These are phyloP conservation scores for Solanum pennellii DNA, from an alignment of 257 asterid genomes.

Conservation along the genomic window DNA sequence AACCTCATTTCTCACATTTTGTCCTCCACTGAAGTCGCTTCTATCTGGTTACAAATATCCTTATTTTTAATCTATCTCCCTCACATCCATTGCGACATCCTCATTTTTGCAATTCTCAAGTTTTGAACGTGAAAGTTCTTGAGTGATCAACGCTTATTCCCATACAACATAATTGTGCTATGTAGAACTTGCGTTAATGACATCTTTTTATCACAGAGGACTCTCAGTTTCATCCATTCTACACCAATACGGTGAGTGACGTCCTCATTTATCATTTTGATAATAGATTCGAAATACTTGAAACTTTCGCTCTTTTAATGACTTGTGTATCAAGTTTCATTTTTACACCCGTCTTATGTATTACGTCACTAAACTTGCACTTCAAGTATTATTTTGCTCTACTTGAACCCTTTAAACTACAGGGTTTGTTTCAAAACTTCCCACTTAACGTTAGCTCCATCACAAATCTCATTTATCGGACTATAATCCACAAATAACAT, in stretches of 20 bases:
- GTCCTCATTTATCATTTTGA: background rate
- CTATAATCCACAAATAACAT: background rate
- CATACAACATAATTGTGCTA: too few species aligned
- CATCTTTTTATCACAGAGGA: too few species aligned
- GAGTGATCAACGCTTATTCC: background rate
- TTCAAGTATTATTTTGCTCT: background rate
- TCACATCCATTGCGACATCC: background rate
- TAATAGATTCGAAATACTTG: background rate
- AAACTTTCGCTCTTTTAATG: background rate
- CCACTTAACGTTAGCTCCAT: background rate
- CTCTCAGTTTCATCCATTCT: background rate
- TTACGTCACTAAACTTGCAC: background rate
- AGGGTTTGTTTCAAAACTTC: background rate
- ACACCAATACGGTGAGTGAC: background rate
- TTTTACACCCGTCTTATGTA: background rate
- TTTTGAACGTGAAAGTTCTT: background rate
- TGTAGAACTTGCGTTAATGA: background rate
- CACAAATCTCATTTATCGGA: background rate
- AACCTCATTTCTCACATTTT: background rate
- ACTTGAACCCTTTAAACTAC: background rate
- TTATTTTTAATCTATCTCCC: background rate
- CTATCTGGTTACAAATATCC: background rate
- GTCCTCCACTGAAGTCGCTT: background rate
- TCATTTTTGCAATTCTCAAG: background rate
- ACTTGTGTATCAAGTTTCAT: background rate